Evolutionary conservation across 2,329 filamentous ascomycete species (phyloP).

Genomic region (Drechslerella stenobrocha): DNA sequence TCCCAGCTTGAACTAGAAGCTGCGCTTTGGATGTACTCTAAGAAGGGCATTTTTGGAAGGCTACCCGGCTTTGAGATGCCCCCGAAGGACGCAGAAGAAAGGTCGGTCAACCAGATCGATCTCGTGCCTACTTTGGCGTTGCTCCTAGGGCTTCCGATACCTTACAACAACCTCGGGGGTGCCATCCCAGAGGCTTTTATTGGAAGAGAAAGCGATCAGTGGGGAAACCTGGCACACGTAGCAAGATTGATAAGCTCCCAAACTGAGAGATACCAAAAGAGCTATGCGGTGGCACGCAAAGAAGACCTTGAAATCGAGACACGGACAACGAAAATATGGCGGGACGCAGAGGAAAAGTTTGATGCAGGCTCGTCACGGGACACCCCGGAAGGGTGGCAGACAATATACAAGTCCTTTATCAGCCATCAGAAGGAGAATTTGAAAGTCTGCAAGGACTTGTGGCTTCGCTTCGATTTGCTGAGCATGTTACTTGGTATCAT

Average conservation of each 20-base stretch:
- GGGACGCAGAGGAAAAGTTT: constrained; percentile 62
- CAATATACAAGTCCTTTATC: constrained; percentile 64
- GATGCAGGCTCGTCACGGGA: not conserved
- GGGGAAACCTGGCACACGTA: constrained; percentile 75
- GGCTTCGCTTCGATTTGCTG: constrained; percentile 86
- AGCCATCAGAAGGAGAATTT: constrained; percentile 79
- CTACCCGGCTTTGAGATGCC: constrained; percentile 59
- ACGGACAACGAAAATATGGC: constrained; percentile 65
- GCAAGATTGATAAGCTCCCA: constrained; percentile 78
- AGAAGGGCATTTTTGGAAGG: constrained; percentile 79
- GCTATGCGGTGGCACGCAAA: constrained; percentile 75
- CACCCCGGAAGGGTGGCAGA: constrained; percentile 55
- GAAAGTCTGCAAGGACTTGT: constrained; percentile 76
- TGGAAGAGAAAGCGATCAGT: constrained; percentile 69
- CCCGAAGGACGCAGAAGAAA: constrained; percentile 65
- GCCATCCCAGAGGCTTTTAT: constrained; percentile 94
- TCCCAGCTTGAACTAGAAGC: constrained; percentile 95
- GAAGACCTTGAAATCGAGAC: constrained; percentile 65
- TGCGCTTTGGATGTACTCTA: constrained; percentile 98
- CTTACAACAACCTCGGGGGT: constrained; percentile 90
- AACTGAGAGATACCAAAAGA: constrained; percentile 82
- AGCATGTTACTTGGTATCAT: constrained; percentile 80
- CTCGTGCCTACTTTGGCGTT: constrained; percentile 88
- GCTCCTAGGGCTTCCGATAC: constrained; percentile 85
- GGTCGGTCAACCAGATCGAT: constrained; percentile 84